phyloP scores from a whole-genome alignment of 176 grass and related monocot species.

The Rhipidocladum racemiflorum region DNA sequence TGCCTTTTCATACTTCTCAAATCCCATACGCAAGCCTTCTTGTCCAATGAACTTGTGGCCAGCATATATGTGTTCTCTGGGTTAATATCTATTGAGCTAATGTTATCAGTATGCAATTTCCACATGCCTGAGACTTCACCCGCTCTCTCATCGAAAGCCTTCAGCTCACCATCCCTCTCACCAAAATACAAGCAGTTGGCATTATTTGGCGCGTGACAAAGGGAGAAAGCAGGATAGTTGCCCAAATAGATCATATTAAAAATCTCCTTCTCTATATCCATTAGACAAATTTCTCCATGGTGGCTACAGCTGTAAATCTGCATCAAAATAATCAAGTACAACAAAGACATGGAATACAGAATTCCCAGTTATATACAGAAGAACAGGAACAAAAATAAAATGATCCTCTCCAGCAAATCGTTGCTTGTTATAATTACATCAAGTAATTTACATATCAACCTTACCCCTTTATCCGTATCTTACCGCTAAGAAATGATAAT shows the following conservation, averaged over 20 bases:
- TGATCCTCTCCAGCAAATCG: too few relatives aligned
- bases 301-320: slow-evolving; percentile 64
- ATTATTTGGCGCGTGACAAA: slow-evolving; percentile 41
- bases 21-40: slow-evolving; percentile 56
- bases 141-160: slow-evolving; percentile 46
- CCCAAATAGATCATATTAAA: slow-evolving; percentile 48
- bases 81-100: slow-evolving; percentile 59
- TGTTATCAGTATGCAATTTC: slow-evolving; percentile 33
- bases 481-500: too few relatives aligned
- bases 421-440: too few relatives aligned
- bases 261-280: slow-evolving; percentile 54
- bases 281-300: slow-evolving; percentile 54
- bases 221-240: slow-evolving; percentile 29
- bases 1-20: slow-evolving; percentile 45
- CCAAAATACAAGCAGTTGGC: slow-evolving; percentile 46
- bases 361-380: too few relatives aligned
- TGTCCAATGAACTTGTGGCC: slow-evolving; percentile 57
- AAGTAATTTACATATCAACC: too few relatives aligned
- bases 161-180: slow-evolving; percentile 30
- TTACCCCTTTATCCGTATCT: too few relatives aligned
- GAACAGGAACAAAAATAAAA: too few relatives aligned
- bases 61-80: slow-evolving; percentile 51
- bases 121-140: slow-evolving; percentile 39
- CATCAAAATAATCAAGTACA: neutral
- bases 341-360: too few relatives aligned